These are phyloP conservation scores for Articulospora tetracladia DNA, from an alignment of 495 filamentous ascomycete species.

Conservation along the genomic window DNA sequence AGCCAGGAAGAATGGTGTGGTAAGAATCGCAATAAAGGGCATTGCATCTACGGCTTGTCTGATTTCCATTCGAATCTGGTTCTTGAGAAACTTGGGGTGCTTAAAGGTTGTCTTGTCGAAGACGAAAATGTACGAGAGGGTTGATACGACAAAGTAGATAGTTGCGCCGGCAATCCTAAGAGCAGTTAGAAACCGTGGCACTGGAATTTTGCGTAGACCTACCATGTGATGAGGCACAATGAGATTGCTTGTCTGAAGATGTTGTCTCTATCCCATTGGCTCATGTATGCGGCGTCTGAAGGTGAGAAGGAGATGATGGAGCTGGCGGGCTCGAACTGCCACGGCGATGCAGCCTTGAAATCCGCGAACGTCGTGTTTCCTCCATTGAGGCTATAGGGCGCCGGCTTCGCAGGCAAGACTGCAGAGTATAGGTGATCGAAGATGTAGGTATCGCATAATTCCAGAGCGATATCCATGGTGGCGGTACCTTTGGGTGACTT, in stretches of 20 bases:
- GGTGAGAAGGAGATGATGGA: slow-evolving; percentile 67
- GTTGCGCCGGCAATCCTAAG: slow-evolving; percentile 79
- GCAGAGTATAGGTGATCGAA: slow-evolving; percentile 78
- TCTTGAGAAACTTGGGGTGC: slow-evolving; percentile 93
- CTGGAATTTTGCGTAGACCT: slow-evolving; percentile 28
- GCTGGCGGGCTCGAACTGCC: slow-evolving; percentile 71
- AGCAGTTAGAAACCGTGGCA: slow-evolving; percentile 10
- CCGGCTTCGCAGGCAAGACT: slow-evolving; percentile 57
- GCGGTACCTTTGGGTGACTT: slow-evolving; percentile 4
- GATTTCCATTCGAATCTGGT: slow-evolving; percentile 88
- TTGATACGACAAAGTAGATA: slow-evolving; percentile 80
- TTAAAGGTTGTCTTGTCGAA: slow-evolving; percentile 88
- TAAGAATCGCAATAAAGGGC: slow-evolving; percentile 81
- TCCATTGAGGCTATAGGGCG: slow-evolving; percentile 39
- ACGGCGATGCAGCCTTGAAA: slow-evolving; percentile 31
- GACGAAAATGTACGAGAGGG: slow-evolving; percentile 84
- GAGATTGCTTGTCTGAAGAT: slow-evolving; percentile 71
- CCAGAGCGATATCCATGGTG: slow-evolving; percentile 88
- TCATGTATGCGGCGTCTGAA: slow-evolving; percentile 74
- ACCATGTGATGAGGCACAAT: slow-evolving; percentile 85
- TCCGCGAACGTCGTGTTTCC: slow-evolving; percentile 35
- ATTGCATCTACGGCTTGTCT: slow-evolving; percentile 67
- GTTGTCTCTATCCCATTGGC: slow-evolving; percentile 76
- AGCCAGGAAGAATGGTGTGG: slow-evolving; percentile 73
- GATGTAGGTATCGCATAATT: slow-evolving; percentile 78